phyloP scores from a whole-genome alignment of 2,329 filamentous ascomycete species.

The Aspergillus oerlinghausenensis region DNA sequence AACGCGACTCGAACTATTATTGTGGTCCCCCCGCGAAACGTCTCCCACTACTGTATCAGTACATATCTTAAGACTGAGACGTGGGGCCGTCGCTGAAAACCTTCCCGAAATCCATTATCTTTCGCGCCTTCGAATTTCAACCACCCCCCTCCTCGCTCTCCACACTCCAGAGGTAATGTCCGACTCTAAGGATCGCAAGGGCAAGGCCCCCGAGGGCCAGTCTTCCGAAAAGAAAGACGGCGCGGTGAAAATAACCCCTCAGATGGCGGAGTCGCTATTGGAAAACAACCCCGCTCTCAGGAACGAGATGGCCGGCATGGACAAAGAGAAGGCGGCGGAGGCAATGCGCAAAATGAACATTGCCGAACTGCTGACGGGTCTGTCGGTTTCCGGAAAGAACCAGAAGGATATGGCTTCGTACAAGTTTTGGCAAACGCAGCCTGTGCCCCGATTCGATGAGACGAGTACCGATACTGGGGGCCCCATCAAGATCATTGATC shows the following conservation, averaged over 20 bases:
- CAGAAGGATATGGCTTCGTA: conserved; percentile 94
- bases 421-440: conserved; percentile 98
- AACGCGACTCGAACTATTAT: background rate
- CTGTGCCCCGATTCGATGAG: conserved; percentile 74
- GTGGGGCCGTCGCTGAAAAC: conserved; percentile 24
- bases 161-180: conserved; percentile 25
- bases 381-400: conserved; percentile 75
- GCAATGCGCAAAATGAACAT: conserved; percentile 48
- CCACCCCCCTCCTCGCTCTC: conserved; percentile 7
- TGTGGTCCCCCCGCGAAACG: conserved; percentile 3
- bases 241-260: conserved; percentile 30
- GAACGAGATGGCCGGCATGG: conserved; percentile 67
- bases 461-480: conserved; percentile 63
- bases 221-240: conserved; percentile 16
- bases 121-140: conserved; percentile 8
- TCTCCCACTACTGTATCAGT: background rate
- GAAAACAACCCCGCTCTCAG: conserved; percentile 60
- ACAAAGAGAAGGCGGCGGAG: conserved; percentile 54
- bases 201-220: conserved; percentile 25
- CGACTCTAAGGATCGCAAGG: conserved; percentile 30
- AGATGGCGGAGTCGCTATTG: conserved; percentile 38
- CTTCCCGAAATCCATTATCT: conserved; percentile 14
- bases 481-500: conserved; percentile 73
- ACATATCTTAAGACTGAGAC: conserved; percentile 8
- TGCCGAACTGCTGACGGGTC: conserved; percentile 46